Evolutionary conservation across 352 stramenopile species (phyloP).

Genomic region (Pythium pyrilobum): DNA sequence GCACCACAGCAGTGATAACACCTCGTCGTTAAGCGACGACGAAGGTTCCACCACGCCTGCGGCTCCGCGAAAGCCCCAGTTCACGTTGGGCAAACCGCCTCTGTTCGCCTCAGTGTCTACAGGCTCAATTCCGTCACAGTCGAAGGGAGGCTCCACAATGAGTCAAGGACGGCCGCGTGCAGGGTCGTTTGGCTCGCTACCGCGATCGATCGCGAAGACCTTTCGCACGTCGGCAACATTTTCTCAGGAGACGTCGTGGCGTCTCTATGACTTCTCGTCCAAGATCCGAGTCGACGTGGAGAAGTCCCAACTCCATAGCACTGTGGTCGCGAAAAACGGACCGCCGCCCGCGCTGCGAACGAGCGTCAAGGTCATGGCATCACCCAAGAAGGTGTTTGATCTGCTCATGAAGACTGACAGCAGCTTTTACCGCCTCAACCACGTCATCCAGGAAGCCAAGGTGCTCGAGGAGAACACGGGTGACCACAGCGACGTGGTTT

Average conservation of each 20-base stretch:
- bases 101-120: constrained; percentile 8
- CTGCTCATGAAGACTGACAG: constrained; percentile 69
- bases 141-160: constrained; percentile 5
- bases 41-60: neutral
- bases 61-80: constrained; percentile 1
- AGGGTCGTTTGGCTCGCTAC: constrained; percentile 65
- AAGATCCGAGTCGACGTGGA: constrained; percentile 71
- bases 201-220: constrained; percentile 72
- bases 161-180: constrained; percentile 26
- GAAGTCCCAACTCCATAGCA: constrained; percentile 35
- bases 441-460: constrained; percentile 58
- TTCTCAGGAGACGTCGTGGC: constrained; percentile 71
- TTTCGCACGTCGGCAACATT: constrained; percentile 76
- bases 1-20: constrained; percentile 8
- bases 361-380: constrained; percentile 64
- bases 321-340: constrained; percentile 19
- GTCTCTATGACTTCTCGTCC: constrained; percentile 67
- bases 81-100: constrained; percentile 11
- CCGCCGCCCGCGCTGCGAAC: constrained; percentile 60
- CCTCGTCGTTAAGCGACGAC: constrained; percentile 10
- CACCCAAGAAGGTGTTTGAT: constrained; percentile 67
- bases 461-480: constrained; percentile 60
- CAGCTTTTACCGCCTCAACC: constrained; percentile 66
- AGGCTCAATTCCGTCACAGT: constrained; percentile 6
- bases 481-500: constrained; percentile 78